These are phyloP conservation scores for Hypomyces rosellus DNA, from an alignment of 2,329 filamentous ascomycete species.

Conservation along the genomic window DNA sequence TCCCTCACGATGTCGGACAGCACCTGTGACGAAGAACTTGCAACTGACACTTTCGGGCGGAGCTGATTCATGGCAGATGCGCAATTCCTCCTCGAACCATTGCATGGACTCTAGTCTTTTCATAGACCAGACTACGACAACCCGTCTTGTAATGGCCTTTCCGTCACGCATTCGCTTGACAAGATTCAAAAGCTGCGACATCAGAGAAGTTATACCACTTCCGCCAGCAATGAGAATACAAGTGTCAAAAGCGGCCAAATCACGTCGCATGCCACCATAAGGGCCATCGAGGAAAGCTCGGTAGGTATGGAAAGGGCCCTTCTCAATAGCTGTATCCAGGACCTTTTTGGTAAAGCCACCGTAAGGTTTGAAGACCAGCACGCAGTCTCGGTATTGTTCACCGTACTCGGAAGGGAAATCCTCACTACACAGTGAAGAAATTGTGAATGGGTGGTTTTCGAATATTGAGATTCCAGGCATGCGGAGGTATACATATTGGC, in stretches of 20 bases:
- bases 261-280: constrained; percentile 88
- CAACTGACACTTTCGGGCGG: constrained; percentile 85
- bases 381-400: constrained; percentile 80
- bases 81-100: constrained; percentile 93
- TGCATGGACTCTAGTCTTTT: constrained; percentile 91
- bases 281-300: constrained; percentile 89
- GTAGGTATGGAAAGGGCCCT: constrained; percentile 87
- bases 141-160: constrained; percentile 84
- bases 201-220: constrained; percentile 87
- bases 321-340: constrained; percentile 72
- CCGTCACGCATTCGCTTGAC: constrained; percentile 95
- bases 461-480: constrained; percentile 89
- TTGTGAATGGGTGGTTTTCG: constrained; percentile 93
- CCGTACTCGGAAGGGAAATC: constrained; percentile 92
- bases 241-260: constrained; percentile 86
- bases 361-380: constrained; percentile 86
- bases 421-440: constrained; percentile 84
- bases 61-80: constrained; percentile 84
- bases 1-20: constrained; percentile 35
- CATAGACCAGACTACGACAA: constrained; percentile 90
- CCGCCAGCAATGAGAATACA: constrained; percentile 90
- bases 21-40: constrained; percentile 88
- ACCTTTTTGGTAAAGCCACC: constrained; percentile 84
- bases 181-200: constrained; percentile 85
- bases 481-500: constrained; percentile 89